Evolutionary conservation across 2,329 filamentous ascomycete species (phyloP).

Genomic region (Neoascochyta sp.): DNA sequence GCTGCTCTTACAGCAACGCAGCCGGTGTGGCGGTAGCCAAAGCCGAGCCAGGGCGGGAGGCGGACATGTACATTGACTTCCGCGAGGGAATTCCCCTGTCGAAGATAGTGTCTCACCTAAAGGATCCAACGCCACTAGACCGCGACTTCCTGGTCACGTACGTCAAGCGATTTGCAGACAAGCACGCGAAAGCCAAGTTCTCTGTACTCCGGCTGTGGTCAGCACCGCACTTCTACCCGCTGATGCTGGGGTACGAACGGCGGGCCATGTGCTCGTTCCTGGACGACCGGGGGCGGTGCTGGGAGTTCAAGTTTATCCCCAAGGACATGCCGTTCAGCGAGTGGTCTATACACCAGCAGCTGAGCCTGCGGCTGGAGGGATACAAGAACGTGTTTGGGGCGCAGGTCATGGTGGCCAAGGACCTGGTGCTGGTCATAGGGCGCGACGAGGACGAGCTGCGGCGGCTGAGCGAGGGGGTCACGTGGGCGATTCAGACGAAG

Average conservation of each 20-base stretch:
- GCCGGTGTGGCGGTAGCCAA: slow-evolving; percentile 40
- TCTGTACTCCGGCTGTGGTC: slow-evolving; percentile 48
- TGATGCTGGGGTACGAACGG: slow-evolving; percentile 43
- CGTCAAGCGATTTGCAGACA: slow-evolving; percentile 29
- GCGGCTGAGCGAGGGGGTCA: slow-evolving; percentile 39
- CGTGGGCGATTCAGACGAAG: slow-evolving; percentile 48
- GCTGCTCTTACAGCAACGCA: slow-evolving; percentile 25
- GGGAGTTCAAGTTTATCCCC: slow-evolving; percentile 49
- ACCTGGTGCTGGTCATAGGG: slow-evolving; percentile 49
- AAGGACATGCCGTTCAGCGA: slow-evolving; percentile 47
- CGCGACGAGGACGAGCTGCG: slow-evolving; percentile 42
- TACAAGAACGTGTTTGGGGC: slow-evolving; percentile 31
- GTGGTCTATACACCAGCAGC: slow-evolving; percentile 44
- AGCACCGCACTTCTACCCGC: slow-evolving; percentile 49
- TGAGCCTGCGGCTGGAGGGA: slow-evolving; percentile 31
- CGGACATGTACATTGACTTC: slow-evolving; percentile 48
- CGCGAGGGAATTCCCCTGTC: slow-evolving; percentile 17
- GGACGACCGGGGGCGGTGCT: slow-evolving; percentile 44
- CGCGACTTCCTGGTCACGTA: slow-evolving; percentile 28
- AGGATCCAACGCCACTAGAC: slow-evolving; percentile 35
- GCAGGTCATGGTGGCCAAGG: slow-evolving; percentile 42
- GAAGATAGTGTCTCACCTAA: slow-evolving; percentile 23
- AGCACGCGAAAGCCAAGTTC: slow-evolving; percentile 36
- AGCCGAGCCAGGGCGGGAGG: slow-evolving; percentile 35
- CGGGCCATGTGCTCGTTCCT: slow-evolving; percentile 39